phyloP scores from a whole-genome alignment of 495 filamentous ascomycete genomes.

The Penicillium bovifimosum region DNA sequence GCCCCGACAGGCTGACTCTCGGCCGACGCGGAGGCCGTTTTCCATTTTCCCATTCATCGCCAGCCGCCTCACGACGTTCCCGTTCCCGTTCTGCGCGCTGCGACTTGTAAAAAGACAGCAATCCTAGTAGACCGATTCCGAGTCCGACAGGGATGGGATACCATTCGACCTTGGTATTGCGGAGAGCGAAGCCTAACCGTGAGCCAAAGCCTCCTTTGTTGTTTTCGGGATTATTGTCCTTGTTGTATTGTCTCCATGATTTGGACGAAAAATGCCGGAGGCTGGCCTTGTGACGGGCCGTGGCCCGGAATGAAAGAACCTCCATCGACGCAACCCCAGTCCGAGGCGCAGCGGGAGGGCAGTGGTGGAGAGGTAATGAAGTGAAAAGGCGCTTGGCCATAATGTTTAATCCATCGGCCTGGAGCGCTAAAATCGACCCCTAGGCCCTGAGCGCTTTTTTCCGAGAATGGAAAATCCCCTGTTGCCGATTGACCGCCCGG shows the following conservation, averaged over 20 bases:
- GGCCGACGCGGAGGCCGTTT: constrained; percentile 56
- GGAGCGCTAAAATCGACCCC: constrained; percentile 6
- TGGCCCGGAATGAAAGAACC: constrained; percentile 38
- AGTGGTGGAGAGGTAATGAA: constrained; percentile 25
- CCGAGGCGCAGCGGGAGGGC: constrained; percentile 26
- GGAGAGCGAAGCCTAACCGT: constrained; percentile 56
- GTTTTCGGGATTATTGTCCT: constrained; percentile 33
- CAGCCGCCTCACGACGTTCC: constrained; percentile 44
- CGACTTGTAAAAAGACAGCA: constrained; percentile 77
- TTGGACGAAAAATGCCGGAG: constrained; percentile 42
- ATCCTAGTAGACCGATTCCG: constrained; percentile 80
- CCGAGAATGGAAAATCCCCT: constrained; percentile 7
- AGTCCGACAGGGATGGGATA: constrained; percentile 91
- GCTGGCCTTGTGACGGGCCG: constrained; percentile 30
- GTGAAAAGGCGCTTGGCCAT: constrained; percentile 39
- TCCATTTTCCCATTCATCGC: constrained; percentile 40
- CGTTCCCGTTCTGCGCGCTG: constrained; percentile 50
- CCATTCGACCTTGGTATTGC: constrained; percentile 81
- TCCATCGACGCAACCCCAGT: constrained; percentile 31
- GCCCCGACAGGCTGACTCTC: constrained; percentile 75
- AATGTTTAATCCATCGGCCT: constrained; percentile 30
- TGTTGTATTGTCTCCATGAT: constrained; percentile 32
- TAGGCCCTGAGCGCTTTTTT: constrained; percentile 12
- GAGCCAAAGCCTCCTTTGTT: constrained; percentile 58
- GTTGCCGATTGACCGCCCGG: constrained; percentile 14